Conservation (phyloP, 1,284 basidiomycete genomes). For the Anthracocystis setariae region DNA sequence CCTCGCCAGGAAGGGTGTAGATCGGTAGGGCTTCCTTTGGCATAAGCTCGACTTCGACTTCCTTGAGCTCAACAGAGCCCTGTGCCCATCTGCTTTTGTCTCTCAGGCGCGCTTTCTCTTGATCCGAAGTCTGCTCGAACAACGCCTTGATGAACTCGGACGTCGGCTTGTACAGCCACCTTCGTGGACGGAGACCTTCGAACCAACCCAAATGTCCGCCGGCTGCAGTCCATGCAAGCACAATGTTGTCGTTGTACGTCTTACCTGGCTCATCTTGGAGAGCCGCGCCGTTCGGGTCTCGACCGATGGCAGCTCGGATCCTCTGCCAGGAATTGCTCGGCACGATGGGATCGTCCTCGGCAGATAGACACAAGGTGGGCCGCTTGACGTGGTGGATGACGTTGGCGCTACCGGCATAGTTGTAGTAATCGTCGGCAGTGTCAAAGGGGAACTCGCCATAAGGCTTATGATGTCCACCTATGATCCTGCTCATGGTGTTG, state of each 20-base stretch:
- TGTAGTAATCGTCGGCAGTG: constrained; percentile 83
- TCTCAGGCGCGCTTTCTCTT: constrained; percentile 19
- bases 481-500: constrained; percentile 75
- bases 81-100: constrained; percentile 34
- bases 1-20: constrained; percentile 44
- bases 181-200: constrained; percentile 69
- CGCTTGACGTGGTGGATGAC: constrained; percentile 55
- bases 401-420: constrained; percentile 54
- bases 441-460: constrained; percentile 65
- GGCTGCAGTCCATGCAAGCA: constrained; percentile 77
- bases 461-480: constrained; percentile 75
- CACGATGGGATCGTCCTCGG: constrained; percentile 88
- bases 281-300: constrained; percentile 38
- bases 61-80: constrained; percentile 18
- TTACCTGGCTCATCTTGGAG: constrained; percentile 68
- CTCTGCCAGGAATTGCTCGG: constrained; percentile 63
- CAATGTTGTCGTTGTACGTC: constrained; percentile 75
- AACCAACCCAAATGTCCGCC: constrained; percentile 99
- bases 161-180: constrained; percentile 62
- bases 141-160: constrained; percentile 54
- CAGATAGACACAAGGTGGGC: constrained; percentile 80
- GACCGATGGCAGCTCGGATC: constrained; percentile 47
- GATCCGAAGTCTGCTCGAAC: constrained; percentile 35
- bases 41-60: constrained; percentile 52
- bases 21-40: constrained; percentile 47